phyloP scores from a whole-genome alignment of 495 filamentous ascomycete genomes.

The Lasiosphaeria miniovina region DNA sequence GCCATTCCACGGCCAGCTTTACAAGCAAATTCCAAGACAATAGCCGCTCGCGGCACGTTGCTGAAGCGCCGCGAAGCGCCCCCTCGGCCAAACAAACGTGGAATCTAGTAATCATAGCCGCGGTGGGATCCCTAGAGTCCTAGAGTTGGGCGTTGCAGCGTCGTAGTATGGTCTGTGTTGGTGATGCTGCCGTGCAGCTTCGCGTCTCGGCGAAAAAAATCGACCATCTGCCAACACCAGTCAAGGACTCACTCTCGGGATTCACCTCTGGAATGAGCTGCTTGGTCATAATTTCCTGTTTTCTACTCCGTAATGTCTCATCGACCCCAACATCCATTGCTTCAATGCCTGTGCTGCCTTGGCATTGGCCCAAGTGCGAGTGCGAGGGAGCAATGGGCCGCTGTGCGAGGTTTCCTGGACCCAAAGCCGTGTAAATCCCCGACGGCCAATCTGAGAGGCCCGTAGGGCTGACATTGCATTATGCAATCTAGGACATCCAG shows the following conservation, averaged over 20 bases:
- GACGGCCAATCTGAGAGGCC: conserved; percentile 1
- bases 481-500: background rate
- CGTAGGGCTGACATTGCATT: conserved; percentile 2
- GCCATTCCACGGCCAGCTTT: background rate
- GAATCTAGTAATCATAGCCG: background rate
- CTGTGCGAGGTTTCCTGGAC: no score
- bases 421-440: background rate
- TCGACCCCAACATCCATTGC: no score
- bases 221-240: background rate
- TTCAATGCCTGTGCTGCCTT: no score
- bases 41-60: background rate
- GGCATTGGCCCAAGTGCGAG: no score
- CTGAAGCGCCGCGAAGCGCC: background rate
- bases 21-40: background rate
- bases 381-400: no score
- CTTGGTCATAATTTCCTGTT: no score
- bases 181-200: background rate
- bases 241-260: no score
- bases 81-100: background rate
- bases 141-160: background rate
- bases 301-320: no score
- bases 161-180: background rate
- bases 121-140: background rate
- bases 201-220: background rate
- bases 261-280: no score